phyloP scores from a whole-genome alignment of 2,329 filamentous ascomycete genomes.

The Diaporthe destruens region DNA sequence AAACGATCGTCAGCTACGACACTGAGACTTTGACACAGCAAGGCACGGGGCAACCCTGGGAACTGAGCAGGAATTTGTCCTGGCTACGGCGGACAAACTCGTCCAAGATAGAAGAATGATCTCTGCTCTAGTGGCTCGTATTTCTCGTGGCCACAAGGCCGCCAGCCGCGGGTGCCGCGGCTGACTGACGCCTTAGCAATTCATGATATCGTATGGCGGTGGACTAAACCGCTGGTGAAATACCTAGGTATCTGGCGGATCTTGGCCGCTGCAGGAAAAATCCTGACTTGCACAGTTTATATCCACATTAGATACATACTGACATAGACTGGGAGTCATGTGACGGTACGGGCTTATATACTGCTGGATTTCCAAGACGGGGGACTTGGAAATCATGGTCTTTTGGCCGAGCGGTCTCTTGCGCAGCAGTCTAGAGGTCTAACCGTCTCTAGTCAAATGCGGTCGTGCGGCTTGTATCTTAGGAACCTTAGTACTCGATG shows the following conservation, averaged over 20 bases:
- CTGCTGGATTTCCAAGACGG: too few relatives aligned
- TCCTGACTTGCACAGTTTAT: neutral
- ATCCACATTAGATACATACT: neutral
- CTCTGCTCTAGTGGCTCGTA: neutral
- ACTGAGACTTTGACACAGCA: conserved; percentile 27
- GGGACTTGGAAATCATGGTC: too few relatives aligned
- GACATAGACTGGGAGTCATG: neutral
- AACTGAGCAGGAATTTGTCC: conserved; percentile 9
- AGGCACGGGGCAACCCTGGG: conserved; percentile 10
- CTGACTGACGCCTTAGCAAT: neutral
- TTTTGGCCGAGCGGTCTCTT: too few relatives aligned
- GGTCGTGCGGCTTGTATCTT: neutral
- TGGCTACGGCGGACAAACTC: neutral
- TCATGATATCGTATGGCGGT: neutral
- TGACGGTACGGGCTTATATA: too few relatives aligned
- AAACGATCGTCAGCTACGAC: conserved; percentile 28
- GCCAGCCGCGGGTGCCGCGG: neutral
- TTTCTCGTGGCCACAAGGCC: neutral
- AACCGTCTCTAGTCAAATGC: too few relatives aligned
- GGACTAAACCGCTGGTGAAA: neutral
- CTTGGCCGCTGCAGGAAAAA: neutral
- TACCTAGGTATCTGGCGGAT: neutral
- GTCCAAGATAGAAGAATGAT: neutral
- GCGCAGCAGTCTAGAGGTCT: too few relatives aligned
- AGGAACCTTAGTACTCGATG: neutral